Evolutionary conservation across 1,139 yeast species (phyloP).

Genomic region (Sugiyamaella sp.): DNA sequence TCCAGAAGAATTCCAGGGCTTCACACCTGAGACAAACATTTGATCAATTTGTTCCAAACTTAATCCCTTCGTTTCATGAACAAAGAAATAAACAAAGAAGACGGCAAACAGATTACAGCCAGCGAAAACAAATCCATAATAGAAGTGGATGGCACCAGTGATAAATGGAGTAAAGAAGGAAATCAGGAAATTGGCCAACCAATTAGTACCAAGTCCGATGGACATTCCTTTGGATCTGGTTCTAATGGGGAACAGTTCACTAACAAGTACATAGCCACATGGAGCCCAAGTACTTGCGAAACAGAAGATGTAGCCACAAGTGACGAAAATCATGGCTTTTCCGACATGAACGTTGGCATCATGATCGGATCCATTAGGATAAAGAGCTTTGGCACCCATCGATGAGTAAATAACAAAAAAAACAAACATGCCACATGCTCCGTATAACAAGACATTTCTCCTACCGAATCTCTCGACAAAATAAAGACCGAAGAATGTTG

Average conservation of each 20-base stretch:
- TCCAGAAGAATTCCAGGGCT: not conserved
- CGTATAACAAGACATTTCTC: constrained; percentile 64
- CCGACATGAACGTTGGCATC: constrained; percentile 53
- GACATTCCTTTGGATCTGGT: constrained; percentile 75
- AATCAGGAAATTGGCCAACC: constrained; percentile 73
- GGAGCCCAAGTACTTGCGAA: constrained; percentile 92
- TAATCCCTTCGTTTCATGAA: constrained; percentile 74
- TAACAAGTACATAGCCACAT: constrained; percentile 72
- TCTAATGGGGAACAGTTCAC: constrained; percentile 79
- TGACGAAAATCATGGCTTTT: constrained; percentile 63
- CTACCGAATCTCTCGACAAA: constrained; percentile 73
- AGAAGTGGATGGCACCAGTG: constrained; percentile 51
- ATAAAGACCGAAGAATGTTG: constrained; percentile 69
- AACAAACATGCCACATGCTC: constrained; percentile 65
- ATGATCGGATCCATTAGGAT: constrained; percentile 48
- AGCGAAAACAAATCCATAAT: constrained; percentile 75
- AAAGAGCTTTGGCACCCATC: constrained; percentile 65
- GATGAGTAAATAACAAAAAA: constrained; percentile 70
- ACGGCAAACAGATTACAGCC: constrained; percentile 63
- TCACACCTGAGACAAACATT: not conserved
- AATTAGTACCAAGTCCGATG: constrained; percentile 59
- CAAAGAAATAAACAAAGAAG: constrained; percentile 63
- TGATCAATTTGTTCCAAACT: constrained; percentile 63
- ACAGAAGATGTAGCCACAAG: constrained; percentile 77
- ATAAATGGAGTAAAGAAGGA: constrained; percentile 55